Evolutionary conservation across 441 rosid species (phyloP), one percentile per base, ranked within the genome.

Genomic region (Adansonia madagascariensis): DNA sequence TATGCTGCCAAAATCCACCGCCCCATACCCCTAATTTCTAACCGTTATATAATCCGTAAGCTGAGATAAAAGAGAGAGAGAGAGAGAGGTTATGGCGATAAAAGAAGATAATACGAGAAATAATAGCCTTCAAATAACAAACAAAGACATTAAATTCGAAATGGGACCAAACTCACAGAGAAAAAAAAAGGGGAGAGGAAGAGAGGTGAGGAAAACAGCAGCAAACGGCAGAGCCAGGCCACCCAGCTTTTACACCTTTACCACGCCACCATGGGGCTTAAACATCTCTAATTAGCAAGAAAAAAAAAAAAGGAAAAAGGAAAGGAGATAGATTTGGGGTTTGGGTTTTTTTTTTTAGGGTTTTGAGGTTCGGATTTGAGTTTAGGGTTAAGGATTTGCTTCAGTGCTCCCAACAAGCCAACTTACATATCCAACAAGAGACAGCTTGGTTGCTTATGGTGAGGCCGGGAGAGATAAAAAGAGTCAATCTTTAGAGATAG

Each of bases 371-470:
- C 15, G 55, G 15, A 6, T 62, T 14, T 61, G 52, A 63, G 78
- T 24, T 67, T n/a, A 57, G 35, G 82, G 69, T 24, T 11, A 7
- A 63, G 76, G 80, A 43, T 55, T 55, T 90, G 91, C 90, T 84
- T 83, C 89, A 44, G 89, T 80, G 87, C 81, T 82, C 78, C 97
- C 94, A 89, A 89, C 97, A 92, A 82, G 86, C 81, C 88, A 87
- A 82, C 86, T 35, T 76, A 89, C 86, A 83, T 75, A 63, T 85
- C 90, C 91, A 91, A 88, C 92, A 89, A 88, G 97, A 84, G 97
- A 94, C 97, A 92, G 90, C 77, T 88, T 85, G 97, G 98, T 92
- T 94, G 92, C 95, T 79, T 90, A 89, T 77, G 93, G 80, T 79
- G 97, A 87, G 88, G 95, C 92, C 93, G 66, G 55, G 15, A 72